These are phyloP conservation scores for Hanseniaspora valbyensis DNA, from an alignment of 805 yeast genomes.

Conservation along the genomic window DNA sequence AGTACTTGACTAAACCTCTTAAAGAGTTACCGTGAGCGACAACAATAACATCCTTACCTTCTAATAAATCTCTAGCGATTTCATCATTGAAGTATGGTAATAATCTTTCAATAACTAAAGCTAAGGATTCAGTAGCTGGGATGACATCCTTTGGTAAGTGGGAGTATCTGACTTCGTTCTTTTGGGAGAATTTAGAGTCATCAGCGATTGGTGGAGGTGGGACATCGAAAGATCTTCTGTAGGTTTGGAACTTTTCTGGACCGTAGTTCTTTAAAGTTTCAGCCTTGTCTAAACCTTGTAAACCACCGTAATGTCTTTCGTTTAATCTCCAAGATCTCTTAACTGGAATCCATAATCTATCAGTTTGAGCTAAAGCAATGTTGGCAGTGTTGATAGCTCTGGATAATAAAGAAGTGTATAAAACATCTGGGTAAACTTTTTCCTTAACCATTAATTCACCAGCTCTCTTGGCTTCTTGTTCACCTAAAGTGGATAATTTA, in stretches of 20 bases:
- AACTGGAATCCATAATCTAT: slow-evolving; percentile 81
- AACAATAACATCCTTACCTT: slow-evolving; percentile 79
- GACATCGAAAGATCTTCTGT: slow-evolving; percentile 95
- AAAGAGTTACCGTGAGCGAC: slow-evolving; percentile 98
- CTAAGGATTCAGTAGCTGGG: slow-evolving; percentile 90
- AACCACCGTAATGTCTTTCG: slow-evolving; percentile 98
- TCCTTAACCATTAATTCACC: slow-evolving; percentile 85
- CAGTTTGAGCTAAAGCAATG: slow-evolving; percentile 81
- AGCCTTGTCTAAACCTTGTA: slow-evolving; percentile 97
- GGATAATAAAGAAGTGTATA: slow-evolving; percentile 81
- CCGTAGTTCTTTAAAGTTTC: slow-evolving; percentile 81
- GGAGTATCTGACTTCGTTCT: slow-evolving; percentile 72
- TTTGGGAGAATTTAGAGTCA: slow-evolving; percentile 72
- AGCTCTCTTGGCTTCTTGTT: slow-evolving; percentile 83
- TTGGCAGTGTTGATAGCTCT: slow-evolving; percentile 97
- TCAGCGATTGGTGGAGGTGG: slow-evolving; percentile 87
- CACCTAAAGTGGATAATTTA: slow-evolving; percentile 69
- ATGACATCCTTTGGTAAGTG: slow-evolving; percentile 75
- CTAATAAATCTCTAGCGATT: slow-evolving; percentile 72
- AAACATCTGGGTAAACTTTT: slow-evolving; percentile 71
- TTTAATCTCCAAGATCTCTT: slow-evolving; percentile 95
- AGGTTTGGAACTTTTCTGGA: slow-evolving; percentile 82
- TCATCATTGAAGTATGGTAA: slow-evolving; percentile 95
- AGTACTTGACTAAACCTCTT: slow-evolving; percentile 91
- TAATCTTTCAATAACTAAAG: slow-evolving; percentile 89